These are phyloP conservation scores for Fusarium citri DNA, from an alignment of 2,329 filamentous ascomycete genomes.

Conservation along the genomic window DNA sequence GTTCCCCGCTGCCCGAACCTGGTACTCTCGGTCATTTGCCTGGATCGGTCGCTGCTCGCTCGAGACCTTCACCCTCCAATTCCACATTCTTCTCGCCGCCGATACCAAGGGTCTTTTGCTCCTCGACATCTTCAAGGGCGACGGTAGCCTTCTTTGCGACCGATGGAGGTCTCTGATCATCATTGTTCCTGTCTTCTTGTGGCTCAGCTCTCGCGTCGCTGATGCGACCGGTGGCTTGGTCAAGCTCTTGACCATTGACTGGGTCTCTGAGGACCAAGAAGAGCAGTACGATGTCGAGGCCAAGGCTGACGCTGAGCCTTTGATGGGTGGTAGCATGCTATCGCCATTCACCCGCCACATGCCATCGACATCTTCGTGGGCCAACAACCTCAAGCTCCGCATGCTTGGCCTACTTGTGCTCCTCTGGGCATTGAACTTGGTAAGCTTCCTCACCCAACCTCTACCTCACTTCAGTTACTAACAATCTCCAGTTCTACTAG, in stretches of 20 bases:
- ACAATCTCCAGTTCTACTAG: constrained; percentile 30
- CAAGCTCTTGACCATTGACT: constrained; percentile 34
- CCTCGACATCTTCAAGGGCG: constrained; percentile 34
- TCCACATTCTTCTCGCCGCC: constrained; percentile 70
- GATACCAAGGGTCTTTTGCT: constrained; percentile 62
- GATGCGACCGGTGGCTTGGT: constrained; percentile 38
- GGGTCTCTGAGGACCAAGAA: constrained; percentile 13
- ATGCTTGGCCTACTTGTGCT: constrained; percentile 33
- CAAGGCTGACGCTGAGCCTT: constrained; percentile 35
- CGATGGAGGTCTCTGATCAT: constrained; percentile 44
- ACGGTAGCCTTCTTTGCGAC: constrained; percentile 37
- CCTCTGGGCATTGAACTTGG: constrained; percentile 36
- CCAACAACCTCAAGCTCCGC: constrained; percentile 36
- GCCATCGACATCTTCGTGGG: constrained; percentile 33
- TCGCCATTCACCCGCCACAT: constrained; percentile 30
- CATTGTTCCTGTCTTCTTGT: constrained; percentile 45
- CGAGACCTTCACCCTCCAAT: constrained; percentile 70
- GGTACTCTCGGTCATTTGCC: constrained; percentile 56
- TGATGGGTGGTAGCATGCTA: constrained; percentile 23
- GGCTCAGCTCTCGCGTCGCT: constrained; percentile 40
- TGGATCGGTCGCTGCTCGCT: constrained; percentile 67
- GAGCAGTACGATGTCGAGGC: constrained; percentile 29
- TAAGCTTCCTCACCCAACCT: not conserved
- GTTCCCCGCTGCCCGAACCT: constrained; percentile 24
- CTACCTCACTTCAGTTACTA: not conserved